Percentiles rank a stretch among this genome's conserved stretches.
Evolutionary conservation across 192 early-diverging fungal species (phyloP).

Genomic region (Gaertneriomyces semiglobifer): DNA sequence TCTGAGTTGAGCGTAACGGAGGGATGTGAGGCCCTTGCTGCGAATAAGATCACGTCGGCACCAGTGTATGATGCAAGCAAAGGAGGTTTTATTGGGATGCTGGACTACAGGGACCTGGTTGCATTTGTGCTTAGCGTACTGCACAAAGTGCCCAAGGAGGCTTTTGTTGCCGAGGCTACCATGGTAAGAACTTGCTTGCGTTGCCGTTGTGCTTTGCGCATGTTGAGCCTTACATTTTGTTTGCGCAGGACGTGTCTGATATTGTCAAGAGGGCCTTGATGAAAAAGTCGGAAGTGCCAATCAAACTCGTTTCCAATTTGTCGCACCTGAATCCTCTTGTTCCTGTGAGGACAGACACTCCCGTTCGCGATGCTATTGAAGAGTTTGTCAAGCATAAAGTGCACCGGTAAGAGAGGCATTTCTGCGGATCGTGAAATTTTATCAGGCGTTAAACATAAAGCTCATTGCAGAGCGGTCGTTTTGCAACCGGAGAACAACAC

Average conservation of each 20-base stretch:
- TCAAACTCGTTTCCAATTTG: conserved; percentile 48
- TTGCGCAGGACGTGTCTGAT: conserved; percentile 42
- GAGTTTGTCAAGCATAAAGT: conserved; percentile 30
- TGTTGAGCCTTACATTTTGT: neutral
- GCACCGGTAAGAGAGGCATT: conserved; percentile 26
- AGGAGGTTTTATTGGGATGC: conserved; percentile 49
- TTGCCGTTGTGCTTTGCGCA: conserved; percentile 1
- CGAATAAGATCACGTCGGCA: conserved; percentile 44
- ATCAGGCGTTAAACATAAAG: too few species aligned
- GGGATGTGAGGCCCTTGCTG: conserved; percentile 47
- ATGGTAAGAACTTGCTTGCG: conserved; percentile 23
- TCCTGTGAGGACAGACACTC: conserved; percentile 28
- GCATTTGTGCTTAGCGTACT: conserved; percentile 46
- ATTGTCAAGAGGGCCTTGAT: conserved; percentile 43
- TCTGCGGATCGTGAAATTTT: too few species aligned
- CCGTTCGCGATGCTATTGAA: conserved; percentile 38
- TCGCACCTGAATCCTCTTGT: conserved; percentile 45
- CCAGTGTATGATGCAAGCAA: conserved; percentile 42
- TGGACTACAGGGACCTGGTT: conserved; percentile 55
- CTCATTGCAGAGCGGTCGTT: conserved; percentile 29
- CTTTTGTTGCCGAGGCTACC: conserved; percentile 21
- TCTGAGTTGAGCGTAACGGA: conserved; percentile 45
- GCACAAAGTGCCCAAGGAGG: conserved; percentile 40
- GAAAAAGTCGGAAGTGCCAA: conserved; percentile 38
- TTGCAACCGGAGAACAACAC: conserved; percentile 28